phyloP scores from a whole-genome alignment of 768 basidiomycete genomes.

The Termitomyces sp. region DNA sequence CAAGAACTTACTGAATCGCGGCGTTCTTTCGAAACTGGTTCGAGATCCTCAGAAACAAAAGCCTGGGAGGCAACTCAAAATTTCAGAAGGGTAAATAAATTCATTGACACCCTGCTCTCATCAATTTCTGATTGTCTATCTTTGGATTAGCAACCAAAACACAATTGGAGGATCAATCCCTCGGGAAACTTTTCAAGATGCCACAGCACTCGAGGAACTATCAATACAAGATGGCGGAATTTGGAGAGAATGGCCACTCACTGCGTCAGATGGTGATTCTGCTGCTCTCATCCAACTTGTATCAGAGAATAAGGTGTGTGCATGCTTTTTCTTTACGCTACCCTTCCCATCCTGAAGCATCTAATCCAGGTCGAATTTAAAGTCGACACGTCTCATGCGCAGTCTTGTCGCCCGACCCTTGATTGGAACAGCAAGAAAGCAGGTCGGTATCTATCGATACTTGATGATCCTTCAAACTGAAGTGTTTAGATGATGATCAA shows the following conservation, averaged over 20 bases:
- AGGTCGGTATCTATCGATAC: slow-evolving; percentile 38
- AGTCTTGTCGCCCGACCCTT: slow-evolving; percentile 47
- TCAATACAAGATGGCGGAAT: slow-evolving; percentile 39
- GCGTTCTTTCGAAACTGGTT: slow-evolving; percentile 63
- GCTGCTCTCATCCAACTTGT: slow-evolving; percentile 75
- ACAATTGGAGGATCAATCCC: slow-evolving; percentile 62
- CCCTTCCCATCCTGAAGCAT: neutral
- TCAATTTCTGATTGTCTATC: neutral
- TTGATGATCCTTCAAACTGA: neutral
- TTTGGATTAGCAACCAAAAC: slow-evolving; percentile 54
- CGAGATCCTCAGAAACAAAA: slow-evolving; percentile 58
- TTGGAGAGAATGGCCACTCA: slow-evolving; percentile 77
- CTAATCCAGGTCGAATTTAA: slow-evolving; percentile 61
- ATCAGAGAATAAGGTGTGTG: slow-evolving; percentile 70
- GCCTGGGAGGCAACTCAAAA: slow-evolving; percentile 74
- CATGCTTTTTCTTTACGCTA: neutral
- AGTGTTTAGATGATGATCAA: slow-evolving; percentile 70
- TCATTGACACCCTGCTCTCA: neutral
- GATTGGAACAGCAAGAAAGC: slow-evolving; percentile 92
- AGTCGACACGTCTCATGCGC: slow-evolving; percentile 62
- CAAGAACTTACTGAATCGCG: slow-evolving; percentile 56
- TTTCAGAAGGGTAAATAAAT: slow-evolving; percentile 59
- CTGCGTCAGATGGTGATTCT: slow-evolving; percentile 78
- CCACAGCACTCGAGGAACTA: slow-evolving; percentile 57
- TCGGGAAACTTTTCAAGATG: slow-evolving; percentile 69